These are phyloP conservation scores for Pyrenophora teres DNA, from an alignment of 2,329 filamentous ascomycete genomes.

Conservation along the genomic window DNA sequence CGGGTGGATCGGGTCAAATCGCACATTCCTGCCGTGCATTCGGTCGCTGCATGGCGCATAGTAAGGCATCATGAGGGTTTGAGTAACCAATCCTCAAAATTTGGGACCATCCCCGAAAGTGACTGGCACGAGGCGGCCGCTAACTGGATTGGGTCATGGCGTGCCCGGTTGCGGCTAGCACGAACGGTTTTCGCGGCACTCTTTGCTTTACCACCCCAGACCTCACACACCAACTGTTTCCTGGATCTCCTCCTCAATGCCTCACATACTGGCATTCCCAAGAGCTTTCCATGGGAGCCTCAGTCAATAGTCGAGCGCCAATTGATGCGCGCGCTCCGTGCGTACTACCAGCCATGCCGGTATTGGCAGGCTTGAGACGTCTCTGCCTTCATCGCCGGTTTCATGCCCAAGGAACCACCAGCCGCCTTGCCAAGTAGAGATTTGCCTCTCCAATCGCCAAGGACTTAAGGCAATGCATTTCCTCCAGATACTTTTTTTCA, in stretches of 20 bases:
- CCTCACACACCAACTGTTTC: conserved; percentile 46
- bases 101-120: conserved; percentile 14
- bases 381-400: conserved; percentile 48
- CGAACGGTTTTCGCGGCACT: conserved; percentile 26
- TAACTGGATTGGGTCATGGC: conserved; percentile 17
- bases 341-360: conserved; percentile 32
- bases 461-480: conserved; percentile 35
- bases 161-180: conserved; percentile 23
- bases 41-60: conserved; percentile 33
- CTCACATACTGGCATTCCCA: conserved; percentile 30
- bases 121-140: conserved; percentile 16
- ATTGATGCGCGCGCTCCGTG: conserved; percentile 34
- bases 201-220: conserved; percentile 30
- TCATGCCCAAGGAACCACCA: conserved; percentile 45
- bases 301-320: conserved; percentile 33
- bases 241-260: conserved; percentile 37
- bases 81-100: conserved; percentile 34
- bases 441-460: conserved; percentile 40
- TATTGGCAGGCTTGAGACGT: conserved; percentile 44
- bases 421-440: conserved; percentile 34
- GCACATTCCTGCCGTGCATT: conserved; percentile 31
- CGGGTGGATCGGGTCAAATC: conserved; percentile 22
- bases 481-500: conserved; percentile 33
- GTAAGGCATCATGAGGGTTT: conserved; percentile 43
- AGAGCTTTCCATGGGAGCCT: conserved; percentile 35